Percentiles rank a stretch among this genome's conserved stretches.
phyloP scores from a whole-genome alignment of 1,139 yeast species.

The Magnusiomyces fungicola region DNA sequence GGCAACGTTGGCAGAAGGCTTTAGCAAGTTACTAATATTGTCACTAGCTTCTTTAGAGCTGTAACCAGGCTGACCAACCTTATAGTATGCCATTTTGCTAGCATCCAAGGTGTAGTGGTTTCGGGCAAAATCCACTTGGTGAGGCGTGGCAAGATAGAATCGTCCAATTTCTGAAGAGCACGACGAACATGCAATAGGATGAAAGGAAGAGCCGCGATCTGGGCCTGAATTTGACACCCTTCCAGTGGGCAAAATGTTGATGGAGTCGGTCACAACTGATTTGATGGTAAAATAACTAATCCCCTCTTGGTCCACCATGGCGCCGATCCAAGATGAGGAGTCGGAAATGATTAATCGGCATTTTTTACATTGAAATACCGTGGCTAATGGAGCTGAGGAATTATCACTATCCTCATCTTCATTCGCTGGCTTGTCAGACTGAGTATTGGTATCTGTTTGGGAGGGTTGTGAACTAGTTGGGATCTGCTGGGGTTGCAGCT shows the following conservation, averaged over 20 bases:
- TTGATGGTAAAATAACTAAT: constrained; percentile 9
- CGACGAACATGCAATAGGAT: constrained; percentile 5
- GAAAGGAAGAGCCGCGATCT: constrained; percentile 11
- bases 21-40: constrained; percentile 6
- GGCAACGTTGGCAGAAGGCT: constrained; percentile 9
- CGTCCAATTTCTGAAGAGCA: constrained; percentile 10
- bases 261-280: constrained; percentile 10
- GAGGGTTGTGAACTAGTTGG: too few relatives aligned
- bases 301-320: constrained; percentile 8
- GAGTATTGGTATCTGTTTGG: too few relatives aligned
- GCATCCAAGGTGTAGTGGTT: constrained; percentile 8
- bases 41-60: constrained; percentile 3
- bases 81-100: constrained; percentile 9
- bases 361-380: constrained; percentile 13
- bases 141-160: constrained; percentile 11
- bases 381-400: too few relatives aligned
- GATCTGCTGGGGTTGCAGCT: too few relatives aligned
- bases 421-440: too few relatives aligned
- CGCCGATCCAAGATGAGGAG: constrained; percentile 10
- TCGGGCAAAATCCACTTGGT: constrained; percentile 13
- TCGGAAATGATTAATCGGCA: constrained; percentile 12
- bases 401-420: too few relatives aligned
- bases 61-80: constrained; percentile 2
- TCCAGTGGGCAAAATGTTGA: background rate
- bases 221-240: background rate